These are phyloP conservation scores for Fusarium illudens DNA, from an alignment of 2,329 filamentous ascomycete genomes.

Conservation along the genomic window DNA sequence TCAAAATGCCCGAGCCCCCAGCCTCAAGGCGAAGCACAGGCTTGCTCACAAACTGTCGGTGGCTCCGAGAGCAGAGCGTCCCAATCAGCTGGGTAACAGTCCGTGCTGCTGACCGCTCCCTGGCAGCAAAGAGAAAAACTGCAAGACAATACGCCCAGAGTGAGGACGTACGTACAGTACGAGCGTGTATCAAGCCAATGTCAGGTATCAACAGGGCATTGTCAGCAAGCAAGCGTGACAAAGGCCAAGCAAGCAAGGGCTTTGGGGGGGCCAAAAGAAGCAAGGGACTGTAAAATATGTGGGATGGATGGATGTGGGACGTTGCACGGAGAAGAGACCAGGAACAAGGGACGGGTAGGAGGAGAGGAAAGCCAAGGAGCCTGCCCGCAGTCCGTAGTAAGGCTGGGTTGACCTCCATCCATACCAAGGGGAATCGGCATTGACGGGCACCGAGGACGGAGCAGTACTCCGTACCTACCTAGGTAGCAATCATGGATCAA, in stretches of 20 bases:
- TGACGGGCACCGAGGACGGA: neutral
- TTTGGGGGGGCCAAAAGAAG: constrained; percentile 26
- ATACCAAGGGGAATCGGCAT: constrained; percentile 14
- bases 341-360: constrained; percentile 32
- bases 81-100: constrained; percentile 30
- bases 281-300: constrained; percentile 31
- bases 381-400: neutral
- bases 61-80: constrained; percentile 31
- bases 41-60: constrained; percentile 26
- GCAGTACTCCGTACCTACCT: too few species aligned
- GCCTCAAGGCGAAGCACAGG: constrained; percentile 22
- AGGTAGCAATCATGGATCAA: too few species aligned
- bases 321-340: constrained; percentile 18
- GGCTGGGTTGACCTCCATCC: too few species aligned
- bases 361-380: neutral
- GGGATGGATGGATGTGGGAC: constrained; percentile 15
- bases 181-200: constrained; percentile 9
- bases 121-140: neutral
- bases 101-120: constrained; percentile 28
- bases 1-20: constrained; percentile 29
- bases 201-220: constrained; percentile 18
- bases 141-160: neutral
- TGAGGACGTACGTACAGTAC: too few species aligned
- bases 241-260: constrained; percentile 12
- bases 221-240: constrained; percentile 12